Conservation (phyloP, 2,329 filamentous ascomycete genomes). For the Scedosporium minutisporum region DNA sequence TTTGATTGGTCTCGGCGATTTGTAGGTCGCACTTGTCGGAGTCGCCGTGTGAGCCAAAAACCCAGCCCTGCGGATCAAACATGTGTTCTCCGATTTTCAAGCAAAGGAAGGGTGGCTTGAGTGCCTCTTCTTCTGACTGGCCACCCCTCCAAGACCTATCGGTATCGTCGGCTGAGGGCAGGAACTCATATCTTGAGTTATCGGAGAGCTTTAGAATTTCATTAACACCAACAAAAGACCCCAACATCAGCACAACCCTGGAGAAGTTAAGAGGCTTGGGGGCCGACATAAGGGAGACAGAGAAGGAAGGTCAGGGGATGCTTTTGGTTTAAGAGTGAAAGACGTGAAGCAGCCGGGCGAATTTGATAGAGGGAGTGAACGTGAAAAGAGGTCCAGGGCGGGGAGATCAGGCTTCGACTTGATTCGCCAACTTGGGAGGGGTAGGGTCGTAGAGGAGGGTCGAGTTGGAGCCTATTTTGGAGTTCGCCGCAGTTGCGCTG, state of each 20-base stretch:
- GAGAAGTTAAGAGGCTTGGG: not conserved
- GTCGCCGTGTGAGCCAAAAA: conserved; percentile 7
- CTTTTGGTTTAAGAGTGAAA: too few relatives aligned
- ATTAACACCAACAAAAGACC: not conserved
- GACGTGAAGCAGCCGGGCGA: too few relatives aligned
- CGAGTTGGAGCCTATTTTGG: not conserved
- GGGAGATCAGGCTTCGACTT: too few relatives aligned
- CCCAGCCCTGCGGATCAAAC: conserved; percentile 9
- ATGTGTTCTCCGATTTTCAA: conserved; percentile 7
- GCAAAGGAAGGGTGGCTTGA: conserved; percentile 5
- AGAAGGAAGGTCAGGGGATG: not conserved
- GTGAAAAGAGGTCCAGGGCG: too few relatives aligned
- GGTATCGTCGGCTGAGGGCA: not conserved
- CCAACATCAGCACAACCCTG: not conserved
- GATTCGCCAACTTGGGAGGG: too few relatives aligned
- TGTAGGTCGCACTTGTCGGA: conserved; percentile 8
- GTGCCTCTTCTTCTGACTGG: not conserved
- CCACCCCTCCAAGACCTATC: not conserved
- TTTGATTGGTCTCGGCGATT: conserved; percentile 4
- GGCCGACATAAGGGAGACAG: not conserved
- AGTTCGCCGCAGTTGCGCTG: too few relatives aligned
- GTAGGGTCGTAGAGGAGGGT: not conserved
- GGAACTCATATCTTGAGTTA: not conserved
- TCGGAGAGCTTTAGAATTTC: not conserved
- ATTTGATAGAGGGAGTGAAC: too few relatives aligned